These are phyloP conservation scores for Ophioceras dolichostomum DNA, from an alignment of 2,329 filamentous ascomycete genomes.

Conservation along the genomic window DNA sequence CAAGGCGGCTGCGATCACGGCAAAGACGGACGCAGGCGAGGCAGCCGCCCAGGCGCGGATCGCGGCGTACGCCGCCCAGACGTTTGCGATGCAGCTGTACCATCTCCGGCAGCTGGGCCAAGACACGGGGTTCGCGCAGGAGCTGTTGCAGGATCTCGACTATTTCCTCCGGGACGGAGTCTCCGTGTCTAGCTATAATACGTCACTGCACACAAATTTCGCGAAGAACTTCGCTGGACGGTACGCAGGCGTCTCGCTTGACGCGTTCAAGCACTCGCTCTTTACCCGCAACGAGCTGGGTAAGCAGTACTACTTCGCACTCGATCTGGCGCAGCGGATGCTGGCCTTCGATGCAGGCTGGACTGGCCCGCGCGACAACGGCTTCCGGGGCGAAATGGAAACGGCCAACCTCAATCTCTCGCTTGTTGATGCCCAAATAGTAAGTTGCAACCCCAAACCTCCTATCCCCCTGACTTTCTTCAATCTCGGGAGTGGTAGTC, in stretches of 20 bases:
- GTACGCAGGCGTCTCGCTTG: constrained; percentile 61
- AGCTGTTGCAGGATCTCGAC: constrained; percentile 60
- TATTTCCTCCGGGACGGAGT: constrained; percentile 75
- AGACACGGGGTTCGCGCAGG: constrained; percentile 50
- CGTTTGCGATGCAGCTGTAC: constrained; percentile 84
- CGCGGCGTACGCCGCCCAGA: constrained; percentile 74
- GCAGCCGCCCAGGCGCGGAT: constrained; percentile 55
- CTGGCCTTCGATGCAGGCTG: constrained; percentile 69
- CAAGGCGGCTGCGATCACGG: constrained; percentile 35
- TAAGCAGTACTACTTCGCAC: constrained; percentile 70
- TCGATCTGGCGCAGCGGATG: constrained; percentile 62
- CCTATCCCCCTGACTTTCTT: not conserved
- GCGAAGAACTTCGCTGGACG: constrained; percentile 71
- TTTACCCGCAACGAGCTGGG: constrained; percentile 57
- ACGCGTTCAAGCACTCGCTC: constrained; percentile 67
- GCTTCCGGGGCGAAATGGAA: constrained; percentile 72
- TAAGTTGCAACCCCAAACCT: too few species aligned
- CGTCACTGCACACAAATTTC: constrained; percentile 75
- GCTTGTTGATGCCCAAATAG: constrained; percentile 81
- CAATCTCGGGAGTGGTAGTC: too few species aligned
- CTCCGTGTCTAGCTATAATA: constrained; percentile 71
- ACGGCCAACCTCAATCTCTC: constrained; percentile 85
- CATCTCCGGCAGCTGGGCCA: constrained; percentile 68
- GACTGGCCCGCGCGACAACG: constrained; percentile 54
- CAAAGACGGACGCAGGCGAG: constrained; percentile 41